These are phyloP conservation scores for Coniochaeta ligniaria DNA, from an alignment of 2,329 filamentous ascomycete species.

Conservation along the genomic window DNA sequence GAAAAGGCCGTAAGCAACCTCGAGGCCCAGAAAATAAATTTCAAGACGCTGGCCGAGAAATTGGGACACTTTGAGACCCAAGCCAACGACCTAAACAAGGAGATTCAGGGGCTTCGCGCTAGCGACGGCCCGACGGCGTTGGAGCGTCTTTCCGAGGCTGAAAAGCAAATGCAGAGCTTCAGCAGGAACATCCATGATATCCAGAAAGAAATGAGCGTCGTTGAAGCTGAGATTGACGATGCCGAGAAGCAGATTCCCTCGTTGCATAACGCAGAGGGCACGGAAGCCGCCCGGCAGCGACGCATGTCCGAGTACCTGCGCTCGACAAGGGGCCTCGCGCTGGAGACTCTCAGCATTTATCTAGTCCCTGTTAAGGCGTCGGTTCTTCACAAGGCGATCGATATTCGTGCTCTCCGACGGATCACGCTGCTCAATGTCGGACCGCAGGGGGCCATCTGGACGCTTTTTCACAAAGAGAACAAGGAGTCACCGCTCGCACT, in stretches of 20 bases:
- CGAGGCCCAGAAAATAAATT: constrained; percentile 22
- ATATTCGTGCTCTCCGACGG: constrained; percentile 46
- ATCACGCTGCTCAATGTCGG: constrained; percentile 59
- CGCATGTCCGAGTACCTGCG: constrained; percentile 46
- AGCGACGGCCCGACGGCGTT: constrained; percentile 10
- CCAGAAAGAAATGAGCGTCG: constrained; percentile 24
- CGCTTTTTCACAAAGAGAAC: constrained; percentile 47
- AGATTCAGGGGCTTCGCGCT: constrained; percentile 20
- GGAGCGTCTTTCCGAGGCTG: constrained; percentile 15
- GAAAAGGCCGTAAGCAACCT: constrained; percentile 14
- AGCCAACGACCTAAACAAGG: constrained; percentile 19
- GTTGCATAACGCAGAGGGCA: constrained; percentile 4
- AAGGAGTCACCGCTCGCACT: constrained; percentile 41
- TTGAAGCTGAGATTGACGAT: constrained; percentile 29
- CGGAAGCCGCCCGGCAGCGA: constrained; percentile 13
- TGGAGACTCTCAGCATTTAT: constrained; percentile 48
- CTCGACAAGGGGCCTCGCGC: constrained; percentile 48
- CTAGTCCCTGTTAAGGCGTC: constrained; percentile 54
- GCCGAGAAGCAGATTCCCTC: constrained; percentile 17
- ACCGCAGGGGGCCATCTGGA: constrained; percentile 53
- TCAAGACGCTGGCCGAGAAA: constrained; percentile 24
- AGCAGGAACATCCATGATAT: constrained; percentile 24
- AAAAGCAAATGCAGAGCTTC: constrained; percentile 21
- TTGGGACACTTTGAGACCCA: constrained; percentile 23
- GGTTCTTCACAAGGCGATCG: constrained; percentile 47